Conservation (phyloP, 176 grass and related monocot species). For the Olyra latifolia region DNA sequence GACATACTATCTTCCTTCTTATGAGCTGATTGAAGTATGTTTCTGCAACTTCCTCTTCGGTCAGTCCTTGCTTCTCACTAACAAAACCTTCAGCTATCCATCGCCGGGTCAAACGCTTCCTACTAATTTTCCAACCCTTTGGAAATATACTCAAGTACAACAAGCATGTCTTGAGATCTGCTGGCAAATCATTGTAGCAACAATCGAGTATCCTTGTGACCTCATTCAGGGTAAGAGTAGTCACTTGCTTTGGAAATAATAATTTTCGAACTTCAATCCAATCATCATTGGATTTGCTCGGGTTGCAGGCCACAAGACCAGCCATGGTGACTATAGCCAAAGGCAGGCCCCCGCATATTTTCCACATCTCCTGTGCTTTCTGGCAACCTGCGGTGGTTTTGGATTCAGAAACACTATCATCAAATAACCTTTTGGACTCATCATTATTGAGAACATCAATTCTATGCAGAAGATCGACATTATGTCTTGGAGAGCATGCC, state of each 20-base stretch:
- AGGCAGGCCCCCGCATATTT: not conserved
- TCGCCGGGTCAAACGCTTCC: not conserved
- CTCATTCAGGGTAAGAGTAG: not conserved
- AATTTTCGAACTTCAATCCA: not conserved
- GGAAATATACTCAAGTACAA: constrained; percentile 26
- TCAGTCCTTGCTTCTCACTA: constrained; percentile 5
- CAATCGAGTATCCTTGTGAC: not conserved
- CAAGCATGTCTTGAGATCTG: not conserved
- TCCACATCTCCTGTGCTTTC: not conserved
- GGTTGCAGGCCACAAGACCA: not conserved
- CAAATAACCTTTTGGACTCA: not conserved
- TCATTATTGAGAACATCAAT: not conserved
- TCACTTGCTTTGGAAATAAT: not conserved
- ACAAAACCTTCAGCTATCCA: constrained; percentile 28
- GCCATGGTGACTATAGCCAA: constrained; percentile 9
- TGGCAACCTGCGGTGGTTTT: not conserved
- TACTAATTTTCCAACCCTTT: constrained; percentile 6
- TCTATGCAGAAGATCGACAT: not conserved
- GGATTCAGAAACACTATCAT: not conserved
- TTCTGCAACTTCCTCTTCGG: not conserved
- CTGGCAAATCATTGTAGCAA: constrained; percentile 20
- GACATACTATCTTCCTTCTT: constrained; percentile 8
- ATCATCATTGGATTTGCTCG: not conserved
- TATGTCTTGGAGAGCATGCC: not conserved
- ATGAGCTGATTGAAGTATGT: constrained; percentile 20